These are phyloP conservation scores for Talaromyces sp. DNA, from an alignment of 2,329 filamentous ascomycete genomes.

Conservation along the genomic window DNA sequence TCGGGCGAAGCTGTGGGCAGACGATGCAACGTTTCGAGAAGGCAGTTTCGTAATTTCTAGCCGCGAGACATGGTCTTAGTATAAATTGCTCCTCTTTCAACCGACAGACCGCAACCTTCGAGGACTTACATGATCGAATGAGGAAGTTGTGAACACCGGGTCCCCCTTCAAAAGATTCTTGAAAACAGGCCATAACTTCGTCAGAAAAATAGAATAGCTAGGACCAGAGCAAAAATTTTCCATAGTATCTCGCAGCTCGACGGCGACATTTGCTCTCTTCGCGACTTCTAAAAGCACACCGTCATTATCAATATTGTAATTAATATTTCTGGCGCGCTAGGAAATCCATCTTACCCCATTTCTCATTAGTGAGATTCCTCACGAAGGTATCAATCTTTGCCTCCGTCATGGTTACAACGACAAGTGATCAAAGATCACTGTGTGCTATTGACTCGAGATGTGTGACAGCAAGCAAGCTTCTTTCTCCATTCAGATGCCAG, in stretches of 20 bases:
- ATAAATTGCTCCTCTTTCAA: background rate
- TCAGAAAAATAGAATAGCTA: constrained; percentile 76
- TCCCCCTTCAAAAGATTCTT: constrained; percentile 78
- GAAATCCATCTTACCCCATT: constrained; percentile 39
- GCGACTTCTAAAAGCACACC: constrained; percentile 62
- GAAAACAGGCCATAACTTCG: constrained; percentile 86
- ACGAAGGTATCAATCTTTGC: constrained; percentile 50
- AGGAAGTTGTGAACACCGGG: constrained; percentile 87
- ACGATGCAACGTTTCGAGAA: constrained; percentile 91
- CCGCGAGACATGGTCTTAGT: background rate
- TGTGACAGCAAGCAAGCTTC: background rate
- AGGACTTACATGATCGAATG: constrained; percentile 71
- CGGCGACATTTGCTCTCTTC: constrained; percentile 75
- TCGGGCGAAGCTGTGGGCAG: constrained; percentile 73
- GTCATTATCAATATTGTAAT: background rate
- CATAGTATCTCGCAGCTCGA: constrained; percentile 83
- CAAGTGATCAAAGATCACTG: constrained; percentile 15
- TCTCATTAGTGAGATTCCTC: constrained; percentile 47
- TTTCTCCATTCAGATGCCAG: constrained; percentile 28
- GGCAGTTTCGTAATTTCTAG: constrained; percentile 83
- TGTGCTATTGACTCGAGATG: constrained; percentile 23
- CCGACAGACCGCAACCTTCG: background rate
- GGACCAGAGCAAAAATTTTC: constrained; percentile 76
- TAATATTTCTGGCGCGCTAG: background rate
- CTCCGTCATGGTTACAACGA: constrained; percentile 35